Evolutionary conservation across 2,329 filamentous ascomycete genomes (phyloP), one percentile per base, ranked within the genome.

Genomic region (Xylariomycetidae sp.): DNA sequence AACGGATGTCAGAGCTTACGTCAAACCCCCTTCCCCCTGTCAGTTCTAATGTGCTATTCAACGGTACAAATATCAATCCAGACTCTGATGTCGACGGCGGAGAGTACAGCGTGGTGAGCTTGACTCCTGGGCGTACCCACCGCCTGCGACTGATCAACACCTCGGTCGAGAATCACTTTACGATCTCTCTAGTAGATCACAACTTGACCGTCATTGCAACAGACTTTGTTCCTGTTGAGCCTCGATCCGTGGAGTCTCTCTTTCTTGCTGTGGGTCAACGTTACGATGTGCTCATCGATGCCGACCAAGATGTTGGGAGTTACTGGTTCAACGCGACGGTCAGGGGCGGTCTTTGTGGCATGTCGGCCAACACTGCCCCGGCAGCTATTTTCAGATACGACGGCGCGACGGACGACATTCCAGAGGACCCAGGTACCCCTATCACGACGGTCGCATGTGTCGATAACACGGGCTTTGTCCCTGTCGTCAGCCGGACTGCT

Each of bases 131-230:
- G 28, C 70, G 67, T 55, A 69, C 59, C 27, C 69, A 74, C 49
- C 61, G 65, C 4, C 58, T 75, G 23, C 58, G 70, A 3, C 45
- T 74, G 36, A 69, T 76, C 54, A 73, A 74, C 53, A 64, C 64
- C 2, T 72, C 49, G 58, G 74, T 57, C 48, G 58, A 54, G 64
- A 57, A 77, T 56, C 60, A 59, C 22, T 58, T 73, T 38, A 69
- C 61, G 1, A 61, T 77, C 25, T 66, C 72, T 15, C 60, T 72
- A 5, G 66, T 62, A 34, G 59, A 61, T 19, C 72, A 77, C 49
- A 57, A 56, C 11, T 54, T 75, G 37, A 69, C 62, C 1, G 65
- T 75, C 31, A 69, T 77, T 29, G 58, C 65, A 6, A 66, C 61
- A 26, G 73, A 77, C 41, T 67, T 74, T 12, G 69, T 75, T 1